Evolutionary conservation across 371 early-diverging fungal species (phyloP).

Genomic region (Mucor mucedo): DNA sequence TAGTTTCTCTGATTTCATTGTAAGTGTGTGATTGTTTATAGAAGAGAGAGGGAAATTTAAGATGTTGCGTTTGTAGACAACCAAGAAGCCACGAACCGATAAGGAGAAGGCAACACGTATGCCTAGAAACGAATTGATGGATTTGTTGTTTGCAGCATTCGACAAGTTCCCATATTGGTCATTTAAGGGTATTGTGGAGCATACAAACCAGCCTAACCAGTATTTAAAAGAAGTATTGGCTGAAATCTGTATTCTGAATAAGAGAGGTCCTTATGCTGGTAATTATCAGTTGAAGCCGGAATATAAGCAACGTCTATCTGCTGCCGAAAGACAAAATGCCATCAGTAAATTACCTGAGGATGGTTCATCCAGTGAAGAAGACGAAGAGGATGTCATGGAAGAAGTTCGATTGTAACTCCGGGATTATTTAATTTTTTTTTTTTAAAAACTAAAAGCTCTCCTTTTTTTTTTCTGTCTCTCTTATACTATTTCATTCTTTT

Average conservation of each 20-base stretch:
- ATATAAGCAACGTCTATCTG: conserved; percentile 59
- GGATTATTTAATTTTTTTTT: neutral
- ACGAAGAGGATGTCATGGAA: conserved; percentile 54
- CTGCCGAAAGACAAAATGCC: conserved; percentile 48
- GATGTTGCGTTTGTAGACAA: conserved; percentile 19
- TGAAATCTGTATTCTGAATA: conserved; percentile 83
- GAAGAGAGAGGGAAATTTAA: neutral
- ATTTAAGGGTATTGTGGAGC: conserved; percentile 84
- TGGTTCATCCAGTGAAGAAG: conserved; percentile 34
- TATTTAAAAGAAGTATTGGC: conserved; percentile 86
- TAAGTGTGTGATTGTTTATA: conserved; percentile 33
- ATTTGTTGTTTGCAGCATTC: conserved; percentile 83
- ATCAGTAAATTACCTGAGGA: conserved; percentile 27
- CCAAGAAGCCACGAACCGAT: conserved; percentile 47
- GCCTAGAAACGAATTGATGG: conserved; percentile 84
- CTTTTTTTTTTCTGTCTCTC: neutral
- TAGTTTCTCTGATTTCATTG: conserved; percentile 60
- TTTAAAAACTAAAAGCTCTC: neutral
- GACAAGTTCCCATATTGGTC: conserved; percentile 84
- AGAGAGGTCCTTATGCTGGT: conserved; percentile 83
- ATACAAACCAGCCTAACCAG: conserved; percentile 76
- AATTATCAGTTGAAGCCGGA: conserved; percentile 89
- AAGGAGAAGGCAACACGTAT: conserved; percentile 82
- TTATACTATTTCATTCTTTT: neutral
- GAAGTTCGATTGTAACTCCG: conserved; percentile 36